These are phyloP conservation scores for Vigna hirtella DNA, from an alignment of 306 rosid genomes.

Conservation along the genomic window DNA sequence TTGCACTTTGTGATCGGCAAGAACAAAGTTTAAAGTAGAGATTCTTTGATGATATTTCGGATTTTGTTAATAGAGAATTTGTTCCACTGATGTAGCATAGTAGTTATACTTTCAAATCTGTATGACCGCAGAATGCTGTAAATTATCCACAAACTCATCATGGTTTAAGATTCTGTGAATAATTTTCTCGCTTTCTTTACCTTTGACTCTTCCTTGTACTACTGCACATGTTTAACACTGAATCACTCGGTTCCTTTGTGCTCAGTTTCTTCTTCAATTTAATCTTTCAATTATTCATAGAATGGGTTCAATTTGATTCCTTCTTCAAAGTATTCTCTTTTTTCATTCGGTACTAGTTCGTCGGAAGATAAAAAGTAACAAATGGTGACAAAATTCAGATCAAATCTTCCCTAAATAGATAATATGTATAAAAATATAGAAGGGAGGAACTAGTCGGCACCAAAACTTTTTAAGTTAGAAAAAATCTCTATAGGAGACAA, in stretches of 20 bases:
- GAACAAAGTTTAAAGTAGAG: constrained; percentile 30
- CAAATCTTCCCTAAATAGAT: too few relatives aligned
- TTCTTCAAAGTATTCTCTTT: too few relatives aligned
- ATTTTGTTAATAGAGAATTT: constrained; percentile 40
- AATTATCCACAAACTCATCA: constrained; percentile 35
- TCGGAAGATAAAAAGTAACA: too few relatives aligned
- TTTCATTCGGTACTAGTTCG: too few relatives aligned
- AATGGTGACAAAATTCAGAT: too few relatives aligned
- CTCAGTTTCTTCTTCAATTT: too few relatives aligned
- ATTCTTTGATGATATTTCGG: constrained; percentile 39
- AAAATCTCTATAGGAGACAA: too few relatives aligned
- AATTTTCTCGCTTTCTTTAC: background rate
- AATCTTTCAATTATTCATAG: too few relatives aligned
- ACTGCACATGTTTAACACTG: constrained; percentile 4
- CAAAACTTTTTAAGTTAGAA: too few relatives aligned
- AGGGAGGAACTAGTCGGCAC: too few relatives aligned
- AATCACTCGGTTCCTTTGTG: background rate
- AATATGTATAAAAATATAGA: too few relatives aligned
- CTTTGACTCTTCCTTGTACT: background rate
- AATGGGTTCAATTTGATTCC: too few relatives aligned
- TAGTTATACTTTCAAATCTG: constrained; percentile 22
- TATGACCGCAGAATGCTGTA: constrained; percentile 39
- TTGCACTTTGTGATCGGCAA: constrained; percentile 29
- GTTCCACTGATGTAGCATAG: background rate
- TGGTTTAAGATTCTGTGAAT: constrained; percentile 38